Evolutionary conservation across 176 grass and related monocot species (phyloP).

Genomic region (Cymbopogon citratus): DNA sequence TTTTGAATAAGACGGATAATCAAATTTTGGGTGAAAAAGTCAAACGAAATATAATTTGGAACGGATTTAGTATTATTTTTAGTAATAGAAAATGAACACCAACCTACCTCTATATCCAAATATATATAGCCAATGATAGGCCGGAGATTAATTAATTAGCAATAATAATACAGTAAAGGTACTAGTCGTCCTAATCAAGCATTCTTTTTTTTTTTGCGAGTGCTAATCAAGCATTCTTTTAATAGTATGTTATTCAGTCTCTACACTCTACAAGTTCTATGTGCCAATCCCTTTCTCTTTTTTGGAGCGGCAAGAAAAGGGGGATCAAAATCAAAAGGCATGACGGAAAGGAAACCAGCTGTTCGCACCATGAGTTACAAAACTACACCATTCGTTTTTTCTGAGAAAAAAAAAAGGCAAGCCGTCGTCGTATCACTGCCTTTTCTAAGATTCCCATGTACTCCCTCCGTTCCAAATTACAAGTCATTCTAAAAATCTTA

Average conservation of each 20-base stretch:
- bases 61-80: too few relatives aligned
- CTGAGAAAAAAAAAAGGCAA: not conserved
- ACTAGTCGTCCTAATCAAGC: not conserved
- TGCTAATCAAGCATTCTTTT: too few relatives aligned
- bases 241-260: not conserved
- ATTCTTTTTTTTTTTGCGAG: too few relatives aligned
- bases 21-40: too few relatives aligned
- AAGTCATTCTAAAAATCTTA: too few relatives aligned
- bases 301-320: not conserved
- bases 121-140: too few relatives aligned
- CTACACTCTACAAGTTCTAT: not conserved
- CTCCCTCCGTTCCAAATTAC: too few relatives aligned
- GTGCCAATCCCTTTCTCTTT: not conserved
- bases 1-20: too few relatives aligned
- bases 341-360: not conserved
- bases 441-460: constrained; percentile 15
- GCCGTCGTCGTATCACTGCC: not conserved
- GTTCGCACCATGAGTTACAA: not conserved
- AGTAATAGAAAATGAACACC: not conserved
- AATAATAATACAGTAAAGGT: not conserved
- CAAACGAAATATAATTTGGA: too few relatives aligned
- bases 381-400: not conserved
- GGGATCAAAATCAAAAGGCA: not conserved
- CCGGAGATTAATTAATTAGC: too few relatives aligned
- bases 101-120: not conserved